Conservation (phyloP, 2,329 filamentous ascomycete species). For the Trichophyton verrucosum region DNA sequence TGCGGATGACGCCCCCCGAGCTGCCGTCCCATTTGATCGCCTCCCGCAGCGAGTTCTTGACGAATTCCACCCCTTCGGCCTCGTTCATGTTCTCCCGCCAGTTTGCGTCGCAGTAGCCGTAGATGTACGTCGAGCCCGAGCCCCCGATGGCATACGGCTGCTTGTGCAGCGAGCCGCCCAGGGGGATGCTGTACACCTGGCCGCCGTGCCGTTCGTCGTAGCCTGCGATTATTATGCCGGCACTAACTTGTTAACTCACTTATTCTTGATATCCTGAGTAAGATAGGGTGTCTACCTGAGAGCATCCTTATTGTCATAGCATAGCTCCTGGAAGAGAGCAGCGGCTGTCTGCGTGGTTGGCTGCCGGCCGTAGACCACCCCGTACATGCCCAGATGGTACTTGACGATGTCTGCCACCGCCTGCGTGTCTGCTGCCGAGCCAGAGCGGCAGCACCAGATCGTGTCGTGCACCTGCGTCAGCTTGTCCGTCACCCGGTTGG, state of each 20-base stretch:
- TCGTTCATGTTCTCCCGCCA: slow-evolving; percentile 95
- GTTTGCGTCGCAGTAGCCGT: slow-evolving; percentile 94
- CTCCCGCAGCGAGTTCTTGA: slow-evolving; percentile 80
- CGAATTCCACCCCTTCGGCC: slow-evolving; percentile 77
- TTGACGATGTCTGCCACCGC: slow-evolving; percentile 96
- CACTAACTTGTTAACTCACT: slow-evolving; percentile 40
- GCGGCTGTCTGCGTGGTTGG: slow-evolving; percentile 93
- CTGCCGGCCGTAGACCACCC: slow-evolving; percentile 74
- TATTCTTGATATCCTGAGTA: no score
- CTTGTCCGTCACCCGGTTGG: slow-evolving; percentile 98
- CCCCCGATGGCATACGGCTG: slow-evolving; percentile 91
- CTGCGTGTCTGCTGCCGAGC: slow-evolving; percentile 94
- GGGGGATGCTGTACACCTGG: slow-evolving; percentile 92
- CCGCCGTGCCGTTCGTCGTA: slow-evolving; percentile 92
- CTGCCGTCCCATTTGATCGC: slow-evolving; percentile 99
- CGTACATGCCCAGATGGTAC: slow-evolving; percentile 88
- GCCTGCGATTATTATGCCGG: slow-evolving; percentile 95
- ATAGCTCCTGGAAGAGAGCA: slow-evolving; percentile 93
- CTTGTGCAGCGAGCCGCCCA: slow-evolving; percentile 95
- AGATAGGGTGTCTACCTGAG: slow-evolving; percentile 51
- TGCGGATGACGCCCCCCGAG: slow-evolving; percentile 92
- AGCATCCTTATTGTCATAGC: slow-evolving; percentile 92
- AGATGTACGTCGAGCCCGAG: slow-evolving; percentile 97
- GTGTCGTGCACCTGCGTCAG: slow-evolving; percentile 96
- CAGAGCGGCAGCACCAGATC: slow-evolving; percentile 98